phyloP scores from a whole-genome alignment of 768 basidiomycete genomes.

The Porpolomopsis calyptriformis region DNA sequence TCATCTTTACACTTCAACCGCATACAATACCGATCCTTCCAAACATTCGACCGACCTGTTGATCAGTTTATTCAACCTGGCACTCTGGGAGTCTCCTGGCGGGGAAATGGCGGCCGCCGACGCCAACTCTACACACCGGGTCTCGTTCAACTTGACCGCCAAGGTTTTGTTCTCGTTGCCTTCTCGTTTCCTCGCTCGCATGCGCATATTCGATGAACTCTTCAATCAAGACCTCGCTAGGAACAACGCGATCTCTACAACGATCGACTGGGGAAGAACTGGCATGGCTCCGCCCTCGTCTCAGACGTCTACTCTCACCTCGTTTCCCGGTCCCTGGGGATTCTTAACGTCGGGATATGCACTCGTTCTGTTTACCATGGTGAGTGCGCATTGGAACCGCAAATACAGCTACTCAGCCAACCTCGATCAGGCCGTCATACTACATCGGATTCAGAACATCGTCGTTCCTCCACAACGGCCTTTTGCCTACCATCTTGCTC shows the following conservation, averaged over 20 bases:
- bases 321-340: constrained; percentile 52
- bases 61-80: too few species aligned
- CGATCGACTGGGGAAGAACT: constrained; percentile 6
- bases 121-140: not conserved
- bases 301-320: constrained; percentile 9
- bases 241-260: constrained; percentile 6
- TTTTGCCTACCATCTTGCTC: constrained; percentile 1
- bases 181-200: constrained; percentile 27
- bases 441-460: constrained; percentile 71
- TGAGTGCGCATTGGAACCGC: constrained; percentile 18
- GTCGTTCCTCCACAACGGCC: constrained; percentile 51
- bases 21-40: too few species aligned
- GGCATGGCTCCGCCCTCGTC: constrained; percentile 6
- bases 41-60: not conserved
- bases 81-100: not conserved
- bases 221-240: constrained; percentile 14
- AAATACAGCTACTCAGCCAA: not conserved
- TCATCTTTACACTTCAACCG: too few species aligned
- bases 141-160: constrained; percentile 32
- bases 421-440: constrained; percentile 44
- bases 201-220: constrained; percentile 26
- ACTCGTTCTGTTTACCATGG: constrained; percentile 55
- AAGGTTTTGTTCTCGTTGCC: constrained; percentile 38
- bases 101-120: constrained; percentile 8
- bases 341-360: constrained; percentile 71